Percentiles rank a stretch among this genome's conserved stretches.
phyloP scores from a whole-genome alignment of 176 grass and related monocot species.

The Sorghum bicolor region DNA sequence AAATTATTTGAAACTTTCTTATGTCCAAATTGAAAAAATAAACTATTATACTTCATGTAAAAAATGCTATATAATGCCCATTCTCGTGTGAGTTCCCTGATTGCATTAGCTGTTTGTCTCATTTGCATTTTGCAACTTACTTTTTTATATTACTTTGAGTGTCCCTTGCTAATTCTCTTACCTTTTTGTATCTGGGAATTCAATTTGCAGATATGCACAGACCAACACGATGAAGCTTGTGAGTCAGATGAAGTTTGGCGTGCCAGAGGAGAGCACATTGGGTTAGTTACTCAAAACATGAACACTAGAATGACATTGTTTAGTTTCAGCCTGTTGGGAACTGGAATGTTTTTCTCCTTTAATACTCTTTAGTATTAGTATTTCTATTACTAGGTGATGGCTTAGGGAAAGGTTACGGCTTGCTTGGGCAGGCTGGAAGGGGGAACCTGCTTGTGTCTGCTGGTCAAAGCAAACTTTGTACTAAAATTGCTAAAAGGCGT shows the following conservation, averaged over 20 bases:
- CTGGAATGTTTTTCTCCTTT: neutral
- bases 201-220: conserved; percentile 67
- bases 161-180: neutral
- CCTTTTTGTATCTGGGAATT: neutral
- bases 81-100: neutral
- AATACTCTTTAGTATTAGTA: neutral
- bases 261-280: conserved; percentile 77
- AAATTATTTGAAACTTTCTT: neutral
- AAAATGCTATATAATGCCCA: neutral
- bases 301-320: neutral
- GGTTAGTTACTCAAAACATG: conserved; percentile 39
- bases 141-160: neutral
- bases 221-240: conserved; percentile 83
- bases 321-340: neutral
- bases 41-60: neutral
- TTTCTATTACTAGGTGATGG: conserved; percentile 56
- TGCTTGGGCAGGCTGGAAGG: conserved; percentile 84
- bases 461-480: conserved; percentile 52
- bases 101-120: neutral
- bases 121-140: neutral
- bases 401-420: conserved; percentile 71
- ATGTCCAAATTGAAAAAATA: neutral
- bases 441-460: conserved; percentile 68
- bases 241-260: conserved; percentile 70
- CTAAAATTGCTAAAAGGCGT: conserved; percentile 65